Conservation (phyloP, 2,329 filamentous ascomycete genomes). For the Penicillium digitatum region DNA sequence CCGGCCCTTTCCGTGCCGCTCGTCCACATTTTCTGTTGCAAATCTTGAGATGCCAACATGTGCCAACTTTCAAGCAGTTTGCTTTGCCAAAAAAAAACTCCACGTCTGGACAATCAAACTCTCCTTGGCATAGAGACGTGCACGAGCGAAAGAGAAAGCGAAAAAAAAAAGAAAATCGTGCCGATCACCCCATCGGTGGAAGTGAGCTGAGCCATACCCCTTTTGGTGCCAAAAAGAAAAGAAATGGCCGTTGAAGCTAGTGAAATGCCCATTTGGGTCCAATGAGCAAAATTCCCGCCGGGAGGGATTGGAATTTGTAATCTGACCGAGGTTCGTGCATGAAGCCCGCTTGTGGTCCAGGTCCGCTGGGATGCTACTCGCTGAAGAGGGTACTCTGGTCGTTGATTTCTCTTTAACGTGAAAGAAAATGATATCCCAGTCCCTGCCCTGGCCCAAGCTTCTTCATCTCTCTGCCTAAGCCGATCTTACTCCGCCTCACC, state of each 20-base stretch:
- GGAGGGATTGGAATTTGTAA: conserved; percentile 26
- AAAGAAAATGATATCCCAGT: conserved; percentile 15
- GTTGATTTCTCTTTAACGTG: conserved; percentile 1
- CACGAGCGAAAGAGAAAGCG: conserved; percentile 4
- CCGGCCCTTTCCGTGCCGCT: conserved; percentile 40
- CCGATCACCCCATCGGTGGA: conserved; percentile 23
- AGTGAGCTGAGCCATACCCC: conserved; percentile 23
- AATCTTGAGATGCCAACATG: conserved; percentile 5
- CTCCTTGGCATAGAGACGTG: conserved; percentile 13
- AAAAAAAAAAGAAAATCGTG: conserved; percentile 15
- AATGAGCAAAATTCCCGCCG: conserved; percentile 32
- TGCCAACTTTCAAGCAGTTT: background rate
- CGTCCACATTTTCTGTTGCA: conserved; percentile 16
- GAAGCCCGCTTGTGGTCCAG: conserved; percentile 22
- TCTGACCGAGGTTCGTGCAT: conserved; percentile 27
- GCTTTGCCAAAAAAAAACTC: background rate
- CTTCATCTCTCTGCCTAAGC: conserved; percentile 24
- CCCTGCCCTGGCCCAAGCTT: conserved; percentile 31
- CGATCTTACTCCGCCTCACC: conserved; percentile 29
- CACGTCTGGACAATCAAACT: conserved; percentile 10
- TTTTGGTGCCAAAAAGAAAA: conserved; percentile 22
- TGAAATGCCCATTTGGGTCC: conserved; percentile 21
- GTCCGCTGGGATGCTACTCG: conserved; percentile 21
- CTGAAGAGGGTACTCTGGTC: conserved; percentile 1
- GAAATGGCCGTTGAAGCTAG: conserved; percentile 15